These are phyloP conservation scores for Leersia perrieri DNA, from an alignment of 176 grass and related monocot genomes.

Conservation along the genomic window DNA sequence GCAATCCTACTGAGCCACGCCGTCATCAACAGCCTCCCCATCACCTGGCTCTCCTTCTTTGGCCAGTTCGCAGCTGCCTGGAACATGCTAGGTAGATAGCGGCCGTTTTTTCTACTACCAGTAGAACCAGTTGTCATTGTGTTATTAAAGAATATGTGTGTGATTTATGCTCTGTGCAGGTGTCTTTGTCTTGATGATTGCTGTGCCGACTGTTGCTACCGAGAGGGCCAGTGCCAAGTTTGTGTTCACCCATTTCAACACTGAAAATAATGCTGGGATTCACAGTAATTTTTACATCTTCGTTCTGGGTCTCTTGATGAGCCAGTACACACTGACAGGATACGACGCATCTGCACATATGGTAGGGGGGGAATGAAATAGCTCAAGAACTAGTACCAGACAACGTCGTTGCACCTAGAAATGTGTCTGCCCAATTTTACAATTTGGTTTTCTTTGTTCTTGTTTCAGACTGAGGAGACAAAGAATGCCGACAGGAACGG, in stretches of 20 bases:
- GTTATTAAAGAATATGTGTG: background rate
- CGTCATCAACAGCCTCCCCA: slow-evolving; percentile 83
- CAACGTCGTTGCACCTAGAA: background rate
- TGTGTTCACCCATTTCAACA: slow-evolving; percentile 92
- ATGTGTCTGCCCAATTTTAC: background rate
- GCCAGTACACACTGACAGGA: slow-evolving; percentile 78
- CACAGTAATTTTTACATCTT: slow-evolving; percentile 84
- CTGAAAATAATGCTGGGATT: slow-evolving; percentile 68
- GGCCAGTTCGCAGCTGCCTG: slow-evolving; percentile 84
- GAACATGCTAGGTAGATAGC: slow-evolving; percentile 68
- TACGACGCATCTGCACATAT: slow-evolving; percentile 92
- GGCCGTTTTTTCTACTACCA: background rate
- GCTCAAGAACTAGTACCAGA: background rate
- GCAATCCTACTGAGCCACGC: slow-evolving; percentile 81
- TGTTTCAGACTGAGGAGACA: slow-evolving; percentile 73
- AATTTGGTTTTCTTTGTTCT: background rate
- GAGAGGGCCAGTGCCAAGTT: slow-evolving; percentile 77
- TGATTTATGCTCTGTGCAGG: slow-evolving; percentile 27
- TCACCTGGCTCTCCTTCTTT: slow-evolving; percentile 76
- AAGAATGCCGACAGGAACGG: slow-evolving; percentile 83
- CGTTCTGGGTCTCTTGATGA: slow-evolving; percentile 84
- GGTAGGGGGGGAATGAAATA: slow-evolving; percentile 21
- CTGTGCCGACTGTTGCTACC: slow-evolving; percentile 70
- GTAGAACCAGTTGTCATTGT: no score
- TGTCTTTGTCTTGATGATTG: slow-evolving; percentile 78